These are phyloP conservation scores for Ilyonectria mors-panacis DNA, from an alignment of 2,329 filamentous ascomycete genomes.

Conservation along the genomic window DNA sequence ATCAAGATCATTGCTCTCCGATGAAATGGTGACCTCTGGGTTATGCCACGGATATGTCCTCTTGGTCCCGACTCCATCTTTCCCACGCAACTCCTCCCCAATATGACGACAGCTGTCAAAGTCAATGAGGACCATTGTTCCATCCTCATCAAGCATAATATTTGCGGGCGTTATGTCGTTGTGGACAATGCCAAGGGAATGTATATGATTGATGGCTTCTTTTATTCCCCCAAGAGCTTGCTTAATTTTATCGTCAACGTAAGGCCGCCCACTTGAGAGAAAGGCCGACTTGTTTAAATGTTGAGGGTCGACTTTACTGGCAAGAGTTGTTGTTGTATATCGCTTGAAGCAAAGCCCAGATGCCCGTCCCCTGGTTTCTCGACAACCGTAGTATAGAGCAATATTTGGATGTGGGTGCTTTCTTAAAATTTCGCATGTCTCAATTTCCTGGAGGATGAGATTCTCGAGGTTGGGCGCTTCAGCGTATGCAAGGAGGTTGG, in stretches of 20 bases:
- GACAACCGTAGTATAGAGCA: constrained; percentile 11
- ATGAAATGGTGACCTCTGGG: not conserved
- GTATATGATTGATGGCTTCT: constrained; percentile 9
- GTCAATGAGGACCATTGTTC: constrained; percentile 6
- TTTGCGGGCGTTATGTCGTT: constrained; percentile 18
- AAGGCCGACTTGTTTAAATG: not conserved
- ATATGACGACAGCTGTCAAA: constrained; percentile 8
- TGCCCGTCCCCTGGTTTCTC: not conserved
- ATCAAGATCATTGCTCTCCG: not conserved
- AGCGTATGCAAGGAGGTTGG: not conserved
- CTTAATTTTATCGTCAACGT: constrained; percentile 5
- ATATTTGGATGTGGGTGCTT: constrained; percentile 8
- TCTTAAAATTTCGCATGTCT: constrained; percentile 6
- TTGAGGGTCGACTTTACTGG: not conserved
- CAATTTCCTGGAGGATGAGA: not conserved
- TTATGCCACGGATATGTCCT: constrained; percentile 1
- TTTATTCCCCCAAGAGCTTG: not conserved
- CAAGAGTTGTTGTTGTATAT: not conserved
- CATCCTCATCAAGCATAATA: constrained; percentile 8
- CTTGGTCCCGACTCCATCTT: constrained; percentile 2
- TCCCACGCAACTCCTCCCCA: not conserved
- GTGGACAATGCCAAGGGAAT: constrained; percentile 13
- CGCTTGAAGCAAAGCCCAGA: not conserved
- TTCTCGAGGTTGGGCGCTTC: not conserved
- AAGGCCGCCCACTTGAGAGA: constrained; percentile 3